Conservation (phyloP, 345 rosid species). For the Combretum micranthum region DNA sequence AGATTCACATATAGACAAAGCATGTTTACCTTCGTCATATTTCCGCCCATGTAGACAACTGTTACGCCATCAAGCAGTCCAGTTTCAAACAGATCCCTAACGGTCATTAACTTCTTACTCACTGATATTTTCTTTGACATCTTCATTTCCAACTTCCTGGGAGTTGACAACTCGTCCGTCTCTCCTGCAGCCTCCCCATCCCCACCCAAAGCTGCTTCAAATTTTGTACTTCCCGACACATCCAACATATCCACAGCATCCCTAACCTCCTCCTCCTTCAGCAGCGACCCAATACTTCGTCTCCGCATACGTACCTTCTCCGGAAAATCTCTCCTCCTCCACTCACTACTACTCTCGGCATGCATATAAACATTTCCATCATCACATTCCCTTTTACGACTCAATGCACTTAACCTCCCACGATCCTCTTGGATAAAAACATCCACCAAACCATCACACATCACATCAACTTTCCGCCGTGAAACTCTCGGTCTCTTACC, state of each 20-base stretch:
- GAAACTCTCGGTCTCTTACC: constrained; percentile 14
- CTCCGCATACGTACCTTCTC: constrained; percentile 1
- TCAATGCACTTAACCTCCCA: neutral
- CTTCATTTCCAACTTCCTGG: constrained; percentile 44
- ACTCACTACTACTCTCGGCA: constrained; percentile 14
- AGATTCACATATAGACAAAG: no score
- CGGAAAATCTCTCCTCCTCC: constrained; percentile 10
- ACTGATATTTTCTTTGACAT: constrained; percentile 46
- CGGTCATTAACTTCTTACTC: constrained; percentile 62
- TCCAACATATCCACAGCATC: constrained; percentile 29
- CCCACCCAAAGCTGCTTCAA: constrained; percentile 23
- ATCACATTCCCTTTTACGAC: constrained; percentile 4
- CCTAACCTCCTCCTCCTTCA: constrained; percentile 10
- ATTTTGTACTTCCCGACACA: constrained; percentile 30
- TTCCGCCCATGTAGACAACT: constrained; percentile 76
- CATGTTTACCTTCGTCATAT: constrained; percentile 50
- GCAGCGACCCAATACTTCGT: constrained; percentile 20
- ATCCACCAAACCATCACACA: constrained; percentile 13
- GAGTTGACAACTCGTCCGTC: constrained; percentile 34
- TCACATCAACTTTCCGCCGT: neutral
- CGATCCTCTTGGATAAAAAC: constrained; percentile 12
- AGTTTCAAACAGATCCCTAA: constrained; percentile 86
- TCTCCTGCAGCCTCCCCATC: constrained; percentile 47
- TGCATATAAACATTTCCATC: constrained; percentile 8
- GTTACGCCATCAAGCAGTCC: constrained; percentile 82